A percentile compares a stretch with the other conserved stretches of the same genome.
Evolutionary conservation across 2,329 filamentous ascomycete genomes (phyloP).

Genomic region (Monosporascus sp.): DNA sequence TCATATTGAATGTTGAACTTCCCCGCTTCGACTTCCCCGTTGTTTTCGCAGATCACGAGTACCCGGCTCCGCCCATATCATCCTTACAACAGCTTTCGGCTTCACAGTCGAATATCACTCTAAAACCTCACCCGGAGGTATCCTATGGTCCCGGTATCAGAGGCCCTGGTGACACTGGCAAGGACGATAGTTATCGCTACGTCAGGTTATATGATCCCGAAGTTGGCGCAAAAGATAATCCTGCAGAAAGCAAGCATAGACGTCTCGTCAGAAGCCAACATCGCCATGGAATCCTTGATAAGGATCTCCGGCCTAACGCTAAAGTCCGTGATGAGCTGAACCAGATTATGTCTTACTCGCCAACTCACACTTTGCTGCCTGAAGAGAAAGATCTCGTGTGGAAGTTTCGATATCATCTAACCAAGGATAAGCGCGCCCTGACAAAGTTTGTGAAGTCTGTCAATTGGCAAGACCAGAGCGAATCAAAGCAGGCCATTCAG

Average conservation of each 20-base stretch:
- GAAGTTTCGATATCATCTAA: conserved; percentile 95
- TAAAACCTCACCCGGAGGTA: conserved; percentile 81
- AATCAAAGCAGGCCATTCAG: conserved; percentile 84
- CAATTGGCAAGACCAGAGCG: conserved; percentile 81
- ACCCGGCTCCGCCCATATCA: conserved; percentile 77
- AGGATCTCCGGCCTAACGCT: conserved; percentile 92
- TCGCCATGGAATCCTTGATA: conserved; percentile 87
- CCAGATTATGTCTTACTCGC: conserved; percentile 83
- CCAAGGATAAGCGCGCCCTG: conserved; percentile 82
- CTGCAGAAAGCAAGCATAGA: conserved; percentile 90
- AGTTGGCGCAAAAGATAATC: conserved; percentile 82
- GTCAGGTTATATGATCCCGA: conserved; percentile 92
- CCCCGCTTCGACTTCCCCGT: conserved; percentile 94
- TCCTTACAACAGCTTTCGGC: conserved; percentile 59
- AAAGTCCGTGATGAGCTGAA: conserved; percentile 94
- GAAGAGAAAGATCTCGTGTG: conserved; percentile 96
- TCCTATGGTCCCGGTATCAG: conserved; percentile 88
- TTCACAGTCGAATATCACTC: conserved; percentile 61
- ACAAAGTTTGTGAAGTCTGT: conserved; percentile 99
- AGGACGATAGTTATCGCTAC: conserved; percentile 52
- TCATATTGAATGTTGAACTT: conserved; percentile 83
- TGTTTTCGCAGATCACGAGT: conserved; percentile 92
- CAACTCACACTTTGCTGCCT: conserved; percentile 78
- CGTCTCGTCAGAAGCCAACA: conserved; percentile 84
- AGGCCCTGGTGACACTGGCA: conserved; percentile 49